Evolutionary conservation across 352 stramenopile genomes (phyloP).

Genomic region (Globisporangium uncinulatum): DNA sequence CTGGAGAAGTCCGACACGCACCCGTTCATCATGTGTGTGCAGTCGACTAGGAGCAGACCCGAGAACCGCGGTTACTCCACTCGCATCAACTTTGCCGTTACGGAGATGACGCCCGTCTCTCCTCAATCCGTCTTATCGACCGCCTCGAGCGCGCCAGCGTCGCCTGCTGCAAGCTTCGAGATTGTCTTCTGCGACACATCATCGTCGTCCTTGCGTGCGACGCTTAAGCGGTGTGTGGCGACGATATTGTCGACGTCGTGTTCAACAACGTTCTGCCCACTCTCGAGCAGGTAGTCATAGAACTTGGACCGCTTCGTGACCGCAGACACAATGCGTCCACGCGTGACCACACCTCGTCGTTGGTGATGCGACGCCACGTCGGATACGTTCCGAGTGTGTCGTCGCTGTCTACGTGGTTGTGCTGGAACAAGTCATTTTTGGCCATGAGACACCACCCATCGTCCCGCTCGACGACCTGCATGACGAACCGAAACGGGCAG

Average conservation of each 20-base stretch:
- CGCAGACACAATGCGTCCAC: too few relatives aligned
- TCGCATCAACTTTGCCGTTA: conserved; percentile 7
- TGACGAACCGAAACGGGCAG: background rate
- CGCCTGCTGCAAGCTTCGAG: background rate
- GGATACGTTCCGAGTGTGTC: background rate
- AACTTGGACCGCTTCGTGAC: too few relatives aligned
- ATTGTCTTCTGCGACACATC: too few relatives aligned
- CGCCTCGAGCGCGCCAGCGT: background rate
- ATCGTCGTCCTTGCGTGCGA: too few relatives aligned
- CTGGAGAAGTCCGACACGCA: background rate
- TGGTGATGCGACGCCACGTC: too few relatives aligned
- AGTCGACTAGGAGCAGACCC: conserved; percentile 14
- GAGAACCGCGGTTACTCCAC: conserved; percentile 5
- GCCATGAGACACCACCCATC: background rate
- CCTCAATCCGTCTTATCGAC: conserved; percentile 7
- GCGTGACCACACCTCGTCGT: too few relatives aligned
- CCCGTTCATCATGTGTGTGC: conserved; percentile 18
- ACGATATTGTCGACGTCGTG: too few relatives aligned
- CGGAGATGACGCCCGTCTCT: too few relatives aligned
- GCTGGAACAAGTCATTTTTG: background rate
- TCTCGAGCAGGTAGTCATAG: too few relatives aligned
- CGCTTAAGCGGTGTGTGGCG: too few relatives aligned
- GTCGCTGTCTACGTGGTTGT: background rate
- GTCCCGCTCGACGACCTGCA: background rate
- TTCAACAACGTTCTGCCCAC: too few relatives aligned